Base-by-base conservation (phyloP, 140 eudicot species). In the Cichorium intybus region DNA sequence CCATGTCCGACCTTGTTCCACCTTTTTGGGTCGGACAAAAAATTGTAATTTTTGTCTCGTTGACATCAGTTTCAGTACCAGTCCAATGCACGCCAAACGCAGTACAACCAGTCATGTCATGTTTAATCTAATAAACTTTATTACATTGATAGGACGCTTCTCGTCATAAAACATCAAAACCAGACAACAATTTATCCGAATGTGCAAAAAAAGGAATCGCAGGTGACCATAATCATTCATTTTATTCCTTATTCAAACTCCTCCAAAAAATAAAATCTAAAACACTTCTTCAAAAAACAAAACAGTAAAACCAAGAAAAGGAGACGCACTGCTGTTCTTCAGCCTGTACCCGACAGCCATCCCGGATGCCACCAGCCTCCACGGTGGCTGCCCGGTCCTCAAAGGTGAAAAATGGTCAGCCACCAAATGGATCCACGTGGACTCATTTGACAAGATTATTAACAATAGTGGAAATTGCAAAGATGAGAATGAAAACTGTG, bases 381-480 rank as follows among this genome's bases (percentile, higher is more conserved):
- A 89, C 28, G 97, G 85, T 6, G 97, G 95, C 10, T 89, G 97
- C 80, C 97, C 97, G 8, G 97, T 93, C 28, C 76, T 88, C 1
- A 81, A 86, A 69, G 99, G 97, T n/a, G 99, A 93, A 77, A 93
- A 93, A 73, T 93, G 97, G 97, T 93, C 99, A n/a, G 97, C 99
- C 54, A 93, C 99, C 53, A 93, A 93, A 77, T 93, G 99, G 99
- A 86, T 93, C 64, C 99, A 93, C 2, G 97, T 93, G 0, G 99
- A 93, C 68, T 74, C 85, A 2, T 93, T 93, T 29, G 90, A 89
- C 67, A 93, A 93, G 73, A 76, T 78, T 5, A 51, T 89, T 21
- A 89, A 76, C 11, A 57, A 72, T 6, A 80, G 82, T 5, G 96
- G 88, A 12, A 70, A 69, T 24, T 93, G 99, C 74, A 66, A 76